phyloP scores from a whole-genome alignment of 2,329 filamentous ascomycete species.

The Cytospora paraplurivora region DNA sequence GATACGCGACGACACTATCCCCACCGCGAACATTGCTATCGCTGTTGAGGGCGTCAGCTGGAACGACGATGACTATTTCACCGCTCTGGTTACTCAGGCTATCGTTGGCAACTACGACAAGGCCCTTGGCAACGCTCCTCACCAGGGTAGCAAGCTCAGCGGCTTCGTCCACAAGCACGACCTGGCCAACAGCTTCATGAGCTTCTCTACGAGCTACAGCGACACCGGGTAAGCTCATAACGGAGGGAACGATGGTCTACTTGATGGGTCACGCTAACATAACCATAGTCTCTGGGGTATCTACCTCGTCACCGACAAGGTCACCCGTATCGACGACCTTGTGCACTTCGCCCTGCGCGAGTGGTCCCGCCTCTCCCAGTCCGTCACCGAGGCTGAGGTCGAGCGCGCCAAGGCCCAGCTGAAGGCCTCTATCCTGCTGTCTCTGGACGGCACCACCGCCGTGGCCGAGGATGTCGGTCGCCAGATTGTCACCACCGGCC shows the following conservation, averaged over 20 bases:
- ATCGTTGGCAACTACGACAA: conserved; percentile 99
- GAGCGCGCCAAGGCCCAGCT: conserved; percentile 99
- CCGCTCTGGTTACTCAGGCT: conserved; percentile 93
- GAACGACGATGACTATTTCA: conserved; percentile 99
- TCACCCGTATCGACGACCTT: conserved; percentile 86
- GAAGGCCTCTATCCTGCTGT: conserved; percentile 96
- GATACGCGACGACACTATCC: conserved; percentile 93
- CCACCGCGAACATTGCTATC: conserved; percentile 95
- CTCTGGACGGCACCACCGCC: conserved; percentile 94
- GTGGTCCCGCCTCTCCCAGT: conserved; percentile 92
- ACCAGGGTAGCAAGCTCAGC: conserved; percentile 98
- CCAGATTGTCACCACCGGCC: conserved; percentile 95
- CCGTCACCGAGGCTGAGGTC: conserved; percentile 85
- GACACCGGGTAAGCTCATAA: conserved; percentile 82
- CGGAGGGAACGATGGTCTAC: background rate
- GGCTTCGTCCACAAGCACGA: conserved; percentile 91
- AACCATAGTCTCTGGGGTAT: conserved; percentile 91
- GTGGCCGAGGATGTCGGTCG: conserved; percentile 98
- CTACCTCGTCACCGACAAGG: conserved; percentile 92
- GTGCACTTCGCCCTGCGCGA: conserved; percentile 98
- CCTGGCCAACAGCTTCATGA: conserved; percentile 99
- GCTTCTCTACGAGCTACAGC: conserved; percentile 99
- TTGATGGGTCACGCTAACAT: conserved; percentile 30
- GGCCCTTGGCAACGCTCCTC: conserved; percentile 94
- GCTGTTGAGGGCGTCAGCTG: conserved; percentile 99